Evolutionary conservation across 2,329 filamentous ascomycete species (phyloP), one percentile per base, ranked within the genome.

Genomic region (Hypomyces perniciosus): DNA sequence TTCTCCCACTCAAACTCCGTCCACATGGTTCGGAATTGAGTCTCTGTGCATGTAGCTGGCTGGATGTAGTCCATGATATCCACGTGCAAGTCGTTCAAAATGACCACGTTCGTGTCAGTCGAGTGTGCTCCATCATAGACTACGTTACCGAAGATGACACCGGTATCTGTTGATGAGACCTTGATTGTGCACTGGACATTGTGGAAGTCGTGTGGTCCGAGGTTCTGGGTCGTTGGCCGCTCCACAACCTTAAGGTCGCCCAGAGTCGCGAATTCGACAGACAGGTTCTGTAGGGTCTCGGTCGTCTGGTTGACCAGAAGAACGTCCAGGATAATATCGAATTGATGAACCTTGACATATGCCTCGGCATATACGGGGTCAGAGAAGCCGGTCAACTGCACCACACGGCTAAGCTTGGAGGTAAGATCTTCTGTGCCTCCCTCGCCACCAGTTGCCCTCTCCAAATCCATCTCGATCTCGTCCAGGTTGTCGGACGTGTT

Each of bases 1-100:
- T 99, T 99, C 78, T 99, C 93, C 93, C 93, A 99, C 68, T 99
- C 93, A 60, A 99, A 99, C 67, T 99, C 93, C 35, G 93, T 99
- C 93, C 93, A 99, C 93, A 99, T 99, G n/a, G 90, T 95, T 54
- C 93, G 84, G 84, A 99, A 99, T 65, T 97, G 90, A 8, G 92
- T 96, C 76, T 99, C 93, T 4, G 90, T 93, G 77, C 93, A 99
- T 12, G 90, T 85, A 6, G 92, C 92, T 1, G 93, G 93, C 67
- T 97, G 92, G 63, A 99, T 99, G 74, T 99, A 99, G 72, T 99
- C 93, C 93, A 99, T 99, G 58, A 99, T 96, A 65, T 99, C 93
- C 51, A 97, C 92, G 64, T 99, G 93, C 30, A 99, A 84, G 67
- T 99, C 93, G 66, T 97, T 97, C 48, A 99, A 80, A 60, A 99